Percentiles rank a stretch among this genome's conserved stretches.
These are phyloP conservation scores for Podaxis mareebaensis DNA, from an alignment of 768 basidiomycete species.

Conservation along the genomic window DNA sequence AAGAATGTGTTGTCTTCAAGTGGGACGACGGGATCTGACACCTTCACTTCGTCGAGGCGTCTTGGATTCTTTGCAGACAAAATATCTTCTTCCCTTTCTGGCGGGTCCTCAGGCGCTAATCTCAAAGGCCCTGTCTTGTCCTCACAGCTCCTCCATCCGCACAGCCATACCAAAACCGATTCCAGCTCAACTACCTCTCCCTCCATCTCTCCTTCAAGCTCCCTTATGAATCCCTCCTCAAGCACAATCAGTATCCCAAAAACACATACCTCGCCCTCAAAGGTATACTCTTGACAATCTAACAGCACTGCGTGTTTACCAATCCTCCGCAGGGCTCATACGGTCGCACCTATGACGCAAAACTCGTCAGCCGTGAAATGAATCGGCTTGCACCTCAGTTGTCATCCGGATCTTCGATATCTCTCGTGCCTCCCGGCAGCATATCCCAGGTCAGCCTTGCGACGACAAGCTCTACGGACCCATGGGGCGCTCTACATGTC, in stretches of 20 bases:
- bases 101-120: constrained; percentile 23
- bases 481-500: constrained; percentile 84
- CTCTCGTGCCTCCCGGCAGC: constrained; percentile 40
- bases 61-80: constrained; percentile 46
- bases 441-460: constrained; percentile 39
- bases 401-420: constrained; percentile 47
- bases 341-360: constrained; percentile 76
- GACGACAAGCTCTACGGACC: constrained; percentile 54
- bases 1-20: constrained; percentile 25
- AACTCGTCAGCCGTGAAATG: constrained; percentile 83
- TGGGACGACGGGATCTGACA: constrained; percentile 26
- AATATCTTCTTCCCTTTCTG: constrained; percentile 39
- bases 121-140: constrained; percentile 32
- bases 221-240: constrained; percentile 36
- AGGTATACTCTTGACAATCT: constrained; percentile 24
- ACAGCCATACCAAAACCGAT: constrained; percentile 39
- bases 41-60: constrained; percentile 36
- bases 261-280: constrained; percentile 53
- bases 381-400: constrained; percentile 65
- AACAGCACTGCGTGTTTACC: constrained; percentile 8
- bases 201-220: constrained; percentile 23
- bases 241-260: constrained; percentile 33
- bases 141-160: constrained; percentile 37
- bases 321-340: constrained; percentile 45
- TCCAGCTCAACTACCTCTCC: constrained; percentile 28